A percentile compares a stretch with the other conserved stretches of the same genome.
These are phyloP conservation scores for Suillus alpinus DNA, from an alignment of 768 basidiomycete species.

Conservation along the genomic window DNA sequence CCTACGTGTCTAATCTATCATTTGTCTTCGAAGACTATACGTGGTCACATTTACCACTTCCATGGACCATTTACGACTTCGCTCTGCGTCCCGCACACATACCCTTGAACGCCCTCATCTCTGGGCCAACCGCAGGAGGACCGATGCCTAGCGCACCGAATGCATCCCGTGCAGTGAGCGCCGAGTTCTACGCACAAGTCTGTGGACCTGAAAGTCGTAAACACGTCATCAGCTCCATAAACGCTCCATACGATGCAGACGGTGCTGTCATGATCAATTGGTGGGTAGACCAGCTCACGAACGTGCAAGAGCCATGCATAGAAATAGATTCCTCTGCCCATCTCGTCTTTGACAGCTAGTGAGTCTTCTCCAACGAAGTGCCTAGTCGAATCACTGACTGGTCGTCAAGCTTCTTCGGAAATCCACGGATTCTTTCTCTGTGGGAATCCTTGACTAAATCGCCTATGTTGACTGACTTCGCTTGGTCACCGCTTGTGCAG, in stretches of 20 bases:
- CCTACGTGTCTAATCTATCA: slow-evolving; percentile 46
- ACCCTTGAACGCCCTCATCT: slow-evolving; percentile 58
- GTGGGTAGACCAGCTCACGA: slow-evolving; percentile 44
- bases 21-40: slow-evolving; percentile 64
- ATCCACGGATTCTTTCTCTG: slow-evolving; percentile 38
- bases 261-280: slow-evolving; percentile 45
- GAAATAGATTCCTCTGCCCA: slow-evolving; percentile 40
- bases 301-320: slow-evolving; percentile 40
- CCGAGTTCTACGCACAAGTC: slow-evolving; percentile 46
- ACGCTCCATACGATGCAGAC: slow-evolving; percentile 36
- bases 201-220: slow-evolving; percentile 40
- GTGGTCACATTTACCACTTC: slow-evolving; percentile 54
- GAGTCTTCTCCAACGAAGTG: slow-evolving; percentile 17
- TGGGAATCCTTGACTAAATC: slow-evolving; percentile 43
- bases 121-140: slow-evolving; percentile 54
- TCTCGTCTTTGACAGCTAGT: slow-evolving; percentile 50
- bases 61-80: slow-evolving; percentile 54
- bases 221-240: slow-evolving; percentile 33
- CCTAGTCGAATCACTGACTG: background rate
- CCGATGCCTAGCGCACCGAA: slow-evolving; percentile 25
- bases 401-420: slow-evolving; percentile 44
- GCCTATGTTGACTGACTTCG: slow-evolving; percentile 48
- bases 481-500: slow-evolving; percentile 53
- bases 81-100: slow-evolving; percentile 48
- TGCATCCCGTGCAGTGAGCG: slow-evolving; percentile 39